Base-by-base conservation (phyloP, 768 basidiomycete genomes). In the Pulveroboletus sp. region DNA sequence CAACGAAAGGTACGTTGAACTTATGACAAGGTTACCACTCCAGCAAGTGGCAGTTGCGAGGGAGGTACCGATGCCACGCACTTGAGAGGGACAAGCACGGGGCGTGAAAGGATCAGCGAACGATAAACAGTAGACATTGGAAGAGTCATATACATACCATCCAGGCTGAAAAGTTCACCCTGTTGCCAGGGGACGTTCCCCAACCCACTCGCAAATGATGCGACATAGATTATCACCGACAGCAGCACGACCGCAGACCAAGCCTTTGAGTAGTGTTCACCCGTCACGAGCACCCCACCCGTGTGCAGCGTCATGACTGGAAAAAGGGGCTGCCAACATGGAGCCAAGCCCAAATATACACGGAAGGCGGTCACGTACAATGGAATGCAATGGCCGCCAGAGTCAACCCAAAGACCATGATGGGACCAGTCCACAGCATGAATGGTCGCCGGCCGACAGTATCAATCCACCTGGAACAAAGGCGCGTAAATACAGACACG, bases 121-220 rank as follows among this genome's bases (percentile, higher is more conserved):
- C 17, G 3, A 21, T 20, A 5, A 32, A 19, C 6, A 20, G 19
- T n/a, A 14, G 17, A n/a, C n/a, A n/a, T n/a, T n/a, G n/a, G n/a
- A 14, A 13, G 13, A 10, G 31, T 23, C 12, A n/a, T 20, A n/a
- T n/a, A n/a, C n/a, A 5, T 34, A 80, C 82, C 81, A 73, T 90
- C 86, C 32, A 91, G 76, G 17, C 76, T 73, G 68, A 92, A 92
- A n/a, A n/a, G n/a, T n/a, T n/a, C n/a, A n/a, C n/a, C n/a, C n/a
- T n/a, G n/a, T n/a, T n/a, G n/a, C n/a, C 90, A 91, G 0, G 90
- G 90, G 2, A 90, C 81, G 58, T 88, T 87, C 1, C 88, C 88
- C 14, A 90, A 69, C 5, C 88, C 85, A 3, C 79, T 85, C 0
- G 87, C 90, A 60, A 91, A 93, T 11, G 84, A 84, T 1, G 85